Evolutionary conservation across 495 filamentous ascomycete genomes (phyloP).

Genomic region (Gamarada debralockiae): DNA sequence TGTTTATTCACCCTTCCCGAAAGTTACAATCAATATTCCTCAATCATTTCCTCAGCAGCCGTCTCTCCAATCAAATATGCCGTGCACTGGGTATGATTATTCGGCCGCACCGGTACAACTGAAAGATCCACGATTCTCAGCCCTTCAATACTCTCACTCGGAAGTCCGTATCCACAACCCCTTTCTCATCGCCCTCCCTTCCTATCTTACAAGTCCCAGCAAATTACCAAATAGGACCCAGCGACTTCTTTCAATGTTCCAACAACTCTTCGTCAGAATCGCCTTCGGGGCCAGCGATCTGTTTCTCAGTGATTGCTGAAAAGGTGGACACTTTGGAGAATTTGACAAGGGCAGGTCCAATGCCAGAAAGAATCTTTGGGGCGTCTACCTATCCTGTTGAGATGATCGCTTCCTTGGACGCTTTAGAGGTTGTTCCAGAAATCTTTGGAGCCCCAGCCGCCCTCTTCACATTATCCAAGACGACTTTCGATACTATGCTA

Average conservation of each 20-base stretch:
- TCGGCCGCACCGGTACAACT: slow-evolving; percentile 52
- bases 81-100: slow-evolving; percentile 9
- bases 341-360: slow-evolving; percentile 54
- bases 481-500: slow-evolving; percentile 43
- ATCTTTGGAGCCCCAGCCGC: slow-evolving; percentile 23
- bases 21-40: not conserved
- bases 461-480: slow-evolving; percentile 44
- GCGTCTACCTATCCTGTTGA: slow-evolving; percentile 51
- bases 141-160: slow-evolving; percentile 45
- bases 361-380: slow-evolving; percentile 65
- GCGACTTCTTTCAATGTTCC: slow-evolving; percentile 37
- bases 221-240: slow-evolving; percentile 49
- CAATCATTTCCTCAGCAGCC: not conserved
- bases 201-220: slow-evolving; percentile 65
- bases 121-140: slow-evolving; percentile 64
- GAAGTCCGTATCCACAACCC: slow-evolving; percentile 53
- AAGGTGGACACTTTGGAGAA: slow-evolving; percentile 41
- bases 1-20: too few relatives aligned
- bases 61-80: slow-evolving; percentile 4
- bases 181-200: slow-evolving; percentile 35
- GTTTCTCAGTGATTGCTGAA: slow-evolving; percentile 39
- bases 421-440: slow-evolving; percentile 28
- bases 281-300: slow-evolving; percentile 38
- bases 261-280: slow-evolving; percentile 54
- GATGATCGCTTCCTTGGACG: slow-evolving; percentile 53